A percentile compares a stretch with the other conserved stretches of the same genome.
These are phyloP conservation scores for Hsuehochloa calcarea DNA, from an alignment of 176 grass and related monocot genomes.

Conservation along the genomic window DNA sequence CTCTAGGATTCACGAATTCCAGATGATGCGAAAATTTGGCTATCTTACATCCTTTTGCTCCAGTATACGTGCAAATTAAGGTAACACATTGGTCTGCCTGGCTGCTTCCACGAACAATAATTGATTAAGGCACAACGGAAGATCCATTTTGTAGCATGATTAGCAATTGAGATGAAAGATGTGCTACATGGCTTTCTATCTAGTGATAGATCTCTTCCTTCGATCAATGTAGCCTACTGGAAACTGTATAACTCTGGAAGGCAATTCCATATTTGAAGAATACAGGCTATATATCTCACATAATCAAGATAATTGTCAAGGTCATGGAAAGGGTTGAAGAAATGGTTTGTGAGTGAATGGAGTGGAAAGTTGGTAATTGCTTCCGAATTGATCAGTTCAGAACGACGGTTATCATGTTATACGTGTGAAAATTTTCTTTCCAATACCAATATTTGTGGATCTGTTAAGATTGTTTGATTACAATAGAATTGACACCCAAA, in stretches of 20 bases:
- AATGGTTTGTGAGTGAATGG: constrained; percentile 22
- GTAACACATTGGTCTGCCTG: constrained; percentile 26
- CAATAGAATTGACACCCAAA: constrained; percentile 28
- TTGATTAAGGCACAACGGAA: constrained; percentile 39
- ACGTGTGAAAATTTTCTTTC: constrained; percentile 33
- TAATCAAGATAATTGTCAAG: constrained; percentile 21
- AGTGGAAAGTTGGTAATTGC: constrained; percentile 48
- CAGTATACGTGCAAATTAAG: constrained; percentile 40
- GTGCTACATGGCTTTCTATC: constrained; percentile 40
- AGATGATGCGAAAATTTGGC: constrained; percentile 39
- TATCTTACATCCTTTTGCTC: constrained; percentile 30
- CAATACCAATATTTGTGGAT: neutral
- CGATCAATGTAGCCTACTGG: neutral
- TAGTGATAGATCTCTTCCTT: constrained; percentile 32
- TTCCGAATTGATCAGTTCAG: constrained; percentile 32
- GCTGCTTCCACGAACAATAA: constrained; percentile 30
- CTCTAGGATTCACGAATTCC: constrained; percentile 19
- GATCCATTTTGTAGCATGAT: constrained; percentile 35
- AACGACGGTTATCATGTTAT: neutral
- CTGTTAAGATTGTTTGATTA: constrained; percentile 41
- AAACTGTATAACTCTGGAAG: constrained; percentile 28
- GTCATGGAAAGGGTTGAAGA: constrained; percentile 24
- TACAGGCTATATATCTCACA: constrained; percentile 31
- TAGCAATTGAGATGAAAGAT: constrained; percentile 34
- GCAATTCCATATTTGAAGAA: constrained; percentile 6